These are phyloP conservation scores for Lichina pygmaea DNA, from an alignment of 495 filamentous ascomycete genomes.

Conservation along the genomic window DNA sequence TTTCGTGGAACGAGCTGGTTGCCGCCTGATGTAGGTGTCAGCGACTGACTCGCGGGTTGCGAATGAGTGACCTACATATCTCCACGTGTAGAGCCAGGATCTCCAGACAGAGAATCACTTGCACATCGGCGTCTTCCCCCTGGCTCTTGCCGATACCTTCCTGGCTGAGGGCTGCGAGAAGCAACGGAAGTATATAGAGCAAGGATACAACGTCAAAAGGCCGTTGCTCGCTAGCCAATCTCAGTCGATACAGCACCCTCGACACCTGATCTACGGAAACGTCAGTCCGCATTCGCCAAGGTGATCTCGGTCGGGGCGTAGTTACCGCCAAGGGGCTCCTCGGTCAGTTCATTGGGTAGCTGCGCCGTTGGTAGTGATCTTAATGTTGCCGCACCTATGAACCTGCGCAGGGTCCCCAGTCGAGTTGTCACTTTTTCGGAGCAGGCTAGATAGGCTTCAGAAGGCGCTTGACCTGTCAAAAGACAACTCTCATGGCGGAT, in stretches of 20 bases:
- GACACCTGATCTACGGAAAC: conserved; percentile 39
- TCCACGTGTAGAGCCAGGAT: conserved; percentile 70
- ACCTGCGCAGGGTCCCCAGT: conserved; percentile 48
- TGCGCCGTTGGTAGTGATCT: conserved; percentile 46
- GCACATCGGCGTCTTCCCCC: conserved; percentile 58
- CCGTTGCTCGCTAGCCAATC: conserved; percentile 73
- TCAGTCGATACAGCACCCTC: conserved; percentile 66
- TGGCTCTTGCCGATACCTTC: conserved; percentile 45
- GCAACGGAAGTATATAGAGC: conserved; percentile 61
- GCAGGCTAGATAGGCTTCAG: conserved; percentile 50
- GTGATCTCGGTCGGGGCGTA: not conserved
- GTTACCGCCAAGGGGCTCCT: conserved; percentile 45
- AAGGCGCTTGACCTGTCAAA: conserved; percentile 53
- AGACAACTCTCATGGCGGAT: conserved; percentile 57
- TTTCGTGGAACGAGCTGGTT: conserved; percentile 36
- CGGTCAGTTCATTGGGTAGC: conserved; percentile 37
- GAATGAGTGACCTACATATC: conserved; percentile 19
- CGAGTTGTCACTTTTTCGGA: conserved; percentile 44
- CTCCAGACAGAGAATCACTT: conserved; percentile 74
- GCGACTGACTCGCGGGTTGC: not conserved
- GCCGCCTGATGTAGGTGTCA: not conserved
- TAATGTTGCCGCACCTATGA: conserved; percentile 69
- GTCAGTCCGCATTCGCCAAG: too few species aligned
- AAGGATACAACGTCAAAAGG: conserved; percentile 70
- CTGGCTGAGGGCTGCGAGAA: conserved; percentile 44